These are phyloP conservation scores for Syzygium aromaticum DNA, from an alignment of 345 rosid genomes.

Conservation along the genomic window DNA sequence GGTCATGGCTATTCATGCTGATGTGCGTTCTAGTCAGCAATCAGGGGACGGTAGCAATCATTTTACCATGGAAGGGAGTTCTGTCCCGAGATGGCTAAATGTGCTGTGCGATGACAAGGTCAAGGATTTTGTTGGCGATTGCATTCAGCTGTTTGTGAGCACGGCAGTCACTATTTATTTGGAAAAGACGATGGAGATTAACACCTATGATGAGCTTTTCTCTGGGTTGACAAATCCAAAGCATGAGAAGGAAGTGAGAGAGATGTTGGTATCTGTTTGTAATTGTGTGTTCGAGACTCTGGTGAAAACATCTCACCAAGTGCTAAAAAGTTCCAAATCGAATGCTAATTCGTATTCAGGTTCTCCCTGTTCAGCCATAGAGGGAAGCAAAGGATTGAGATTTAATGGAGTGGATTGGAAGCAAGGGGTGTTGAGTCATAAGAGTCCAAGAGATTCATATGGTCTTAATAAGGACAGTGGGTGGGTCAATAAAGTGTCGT, in stretches of 20 bases:
- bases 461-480: slow-evolving; percentile 7
- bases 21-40: background rate
- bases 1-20: slow-evolving; percentile 32
- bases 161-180: slow-evolving; percentile 75
- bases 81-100: slow-evolving; percentile 23
- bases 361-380: slow-evolving; percentile 6
- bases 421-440: background rate
- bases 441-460: slow-evolving; percentile 1
- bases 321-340: slow-evolving; percentile 10
- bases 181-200: slow-evolving; percentile 57
- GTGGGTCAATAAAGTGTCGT: slow-evolving; percentile 52
- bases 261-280: slow-evolving; percentile 44
- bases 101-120: slow-evolving; percentile 35
- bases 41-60: background rate
- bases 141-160: slow-evolving; percentile 64
- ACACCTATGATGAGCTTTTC: slow-evolving; percentile 58
- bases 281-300: slow-evolving; percentile 56
- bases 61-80: background rate
- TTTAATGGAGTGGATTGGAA: background rate
- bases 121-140: slow-evolving; percentile 54
- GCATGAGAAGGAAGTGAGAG: slow-evolving; percentile 38
- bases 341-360: background rate
- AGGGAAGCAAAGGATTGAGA: slow-evolving; percentile 1
- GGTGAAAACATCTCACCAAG: slow-evolving; percentile 59
- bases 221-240: slow-evolving; percentile 70